A percentile compares a stretch with the other conserved stretches of the same genome.
These are phyloP conservation scores for Thielaviopsis cerberus DNA, from an alignment of 2,329 filamentous ascomycete species.

Conservation along the genomic window DNA sequence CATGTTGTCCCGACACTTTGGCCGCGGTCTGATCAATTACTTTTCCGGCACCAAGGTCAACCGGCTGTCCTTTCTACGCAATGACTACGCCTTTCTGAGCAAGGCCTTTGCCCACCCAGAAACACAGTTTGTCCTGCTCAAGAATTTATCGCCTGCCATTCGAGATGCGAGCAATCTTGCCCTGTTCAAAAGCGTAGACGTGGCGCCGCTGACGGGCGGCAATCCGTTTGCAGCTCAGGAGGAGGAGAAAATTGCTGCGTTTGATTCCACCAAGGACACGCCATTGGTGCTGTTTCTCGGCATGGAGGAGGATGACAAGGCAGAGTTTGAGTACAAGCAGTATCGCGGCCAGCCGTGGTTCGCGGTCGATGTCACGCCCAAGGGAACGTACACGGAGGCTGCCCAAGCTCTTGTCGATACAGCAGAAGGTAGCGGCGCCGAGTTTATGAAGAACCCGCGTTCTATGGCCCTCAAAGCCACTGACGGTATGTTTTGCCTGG, in stretches of 20 bases:
- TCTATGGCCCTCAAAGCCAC: conserved; percentile 30
- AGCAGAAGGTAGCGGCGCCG: not conserved
- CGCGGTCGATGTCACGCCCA: conserved; percentile 71
- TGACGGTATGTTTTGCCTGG: conserved; percentile 1
- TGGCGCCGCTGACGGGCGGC: conserved; percentile 49
- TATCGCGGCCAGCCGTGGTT: conserved; percentile 75
- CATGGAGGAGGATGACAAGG: conserved; percentile 43
- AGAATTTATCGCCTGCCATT: conserved; percentile 57
- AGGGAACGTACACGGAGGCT: conserved; percentile 40
- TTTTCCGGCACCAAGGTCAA: conserved; percentile 64
- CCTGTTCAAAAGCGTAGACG: conserved; percentile 48
- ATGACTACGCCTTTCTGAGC: conserved; percentile 50
- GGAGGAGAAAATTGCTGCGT: conserved; percentile 51
- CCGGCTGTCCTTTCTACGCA: conserved; percentile 59
- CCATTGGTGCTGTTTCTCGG: conserved; percentile 73
- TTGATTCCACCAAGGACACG: conserved; percentile 48
- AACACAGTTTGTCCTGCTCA: conserved; percentile 59
- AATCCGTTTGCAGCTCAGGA: conserved; percentile 56
- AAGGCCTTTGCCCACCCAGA: conserved; percentile 46
- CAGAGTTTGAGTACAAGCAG: conserved; percentile 41
- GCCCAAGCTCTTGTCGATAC: conserved; percentile 29
- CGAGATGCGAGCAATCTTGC: conserved; percentile 38
- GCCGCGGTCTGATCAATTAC: conserved; percentile 66
- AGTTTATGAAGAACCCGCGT: conserved; percentile 19
- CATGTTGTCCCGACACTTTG: conserved; percentile 61